Percentiles rank a stretch among this genome's conserved stretches.
These are phyloP conservation scores for Xylariaceae sp. DNA, from an alignment of 2,329 filamentous ascomycete species.

Conservation along the genomic window DNA sequence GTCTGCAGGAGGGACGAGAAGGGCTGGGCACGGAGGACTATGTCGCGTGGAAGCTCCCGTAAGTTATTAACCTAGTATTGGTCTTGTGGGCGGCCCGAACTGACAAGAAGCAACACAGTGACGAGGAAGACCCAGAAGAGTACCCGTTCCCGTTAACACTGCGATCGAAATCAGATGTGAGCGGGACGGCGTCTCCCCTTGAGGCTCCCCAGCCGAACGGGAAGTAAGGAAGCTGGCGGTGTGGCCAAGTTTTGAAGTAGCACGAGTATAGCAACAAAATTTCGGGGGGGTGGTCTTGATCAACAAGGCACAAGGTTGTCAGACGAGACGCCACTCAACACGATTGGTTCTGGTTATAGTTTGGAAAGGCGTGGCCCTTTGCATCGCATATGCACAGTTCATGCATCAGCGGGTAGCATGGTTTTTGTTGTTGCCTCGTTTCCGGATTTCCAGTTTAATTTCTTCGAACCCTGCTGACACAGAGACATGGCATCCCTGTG, in stretches of 20 bases:
- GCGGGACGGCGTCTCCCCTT: constrained; percentile 38
- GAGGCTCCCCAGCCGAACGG: constrained; percentile 40
- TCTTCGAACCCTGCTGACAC: neutral
- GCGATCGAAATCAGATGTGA: constrained; percentile 39
- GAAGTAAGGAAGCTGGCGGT: constrained; percentile 25
- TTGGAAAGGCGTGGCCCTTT: constrained; percentile 8
- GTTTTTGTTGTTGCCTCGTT: constrained; percentile 7
- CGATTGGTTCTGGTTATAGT: constrained; percentile 2
- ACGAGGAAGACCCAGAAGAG: constrained; percentile 86
- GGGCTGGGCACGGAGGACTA: constrained; percentile 95
- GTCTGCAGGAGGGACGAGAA: constrained; percentile 88
- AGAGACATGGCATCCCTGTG: neutral
- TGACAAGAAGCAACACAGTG: constrained; percentile 48
- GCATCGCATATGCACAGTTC: constrained; percentile 14
- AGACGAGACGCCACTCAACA: neutral
- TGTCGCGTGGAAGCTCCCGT: constrained; percentile 96
- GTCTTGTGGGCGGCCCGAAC: constrained; percentile 14
- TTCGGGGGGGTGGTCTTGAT: neutral
- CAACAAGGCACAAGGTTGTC: neutral
- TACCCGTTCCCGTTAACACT: constrained; percentile 57
- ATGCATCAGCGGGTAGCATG: constrained; percentile 14
- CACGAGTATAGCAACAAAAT: neutral
- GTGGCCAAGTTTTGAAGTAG: neutral
- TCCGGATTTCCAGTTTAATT: neutral
- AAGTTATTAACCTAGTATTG: constrained; percentile 44